Evolutionary conservation across 495 filamentous ascomycete species (phyloP).

Genomic region (Xylaria longipes): DNA sequence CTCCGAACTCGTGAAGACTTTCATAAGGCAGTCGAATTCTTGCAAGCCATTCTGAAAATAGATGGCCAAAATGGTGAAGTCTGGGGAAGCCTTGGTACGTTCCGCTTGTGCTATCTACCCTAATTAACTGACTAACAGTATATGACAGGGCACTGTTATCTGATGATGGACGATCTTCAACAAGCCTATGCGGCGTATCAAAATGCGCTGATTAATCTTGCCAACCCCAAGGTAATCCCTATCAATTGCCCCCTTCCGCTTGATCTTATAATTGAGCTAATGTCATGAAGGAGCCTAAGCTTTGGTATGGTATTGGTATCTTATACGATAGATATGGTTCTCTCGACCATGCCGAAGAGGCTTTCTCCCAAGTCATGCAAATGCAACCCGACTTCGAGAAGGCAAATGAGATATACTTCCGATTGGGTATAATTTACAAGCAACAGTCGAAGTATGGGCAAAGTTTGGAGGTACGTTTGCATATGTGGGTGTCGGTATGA

Average conservation of each 20-base stretch:
- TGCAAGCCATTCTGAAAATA: slow-evolving; percentile 89
- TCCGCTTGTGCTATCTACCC: slow-evolving; percentile 18
- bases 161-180: slow-evolving; percentile 99
- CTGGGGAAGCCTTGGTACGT: slow-evolving; percentile 89
- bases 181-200: slow-evolving; percentile 99
- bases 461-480: slow-evolving; percentile 79
- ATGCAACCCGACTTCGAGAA: slow-evolving; percentile 99
- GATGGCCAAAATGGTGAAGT: slow-evolving; percentile 91
- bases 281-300: slow-evolving; percentile 81
- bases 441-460: slow-evolving; percentile 93
- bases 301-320: slow-evolving; percentile 99
- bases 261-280: slow-evolving; percentile 17
- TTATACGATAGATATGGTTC: slow-evolving; percentile 97
- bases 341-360: slow-evolving; percentile 96
- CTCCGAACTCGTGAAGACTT: slow-evolving; percentile 92
- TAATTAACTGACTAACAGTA: slow-evolving; percentile 27
- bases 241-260: slow-evolving; percentile 23
- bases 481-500: slow-evolving; percentile 19
- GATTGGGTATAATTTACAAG: slow-evolving; percentile 98
- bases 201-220: slow-evolving; percentile 89
- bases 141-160: slow-evolving; percentile 82
- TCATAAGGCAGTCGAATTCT: slow-evolving; percentile 89
- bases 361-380: slow-evolving; percentile 98
- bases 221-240: slow-evolving; percentile 82
- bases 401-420: slow-evolving; percentile 99